Conservation (phyloP, 2,329 filamentous ascomycete species). For the Aspergillus ochraceoroseus region DNA sequence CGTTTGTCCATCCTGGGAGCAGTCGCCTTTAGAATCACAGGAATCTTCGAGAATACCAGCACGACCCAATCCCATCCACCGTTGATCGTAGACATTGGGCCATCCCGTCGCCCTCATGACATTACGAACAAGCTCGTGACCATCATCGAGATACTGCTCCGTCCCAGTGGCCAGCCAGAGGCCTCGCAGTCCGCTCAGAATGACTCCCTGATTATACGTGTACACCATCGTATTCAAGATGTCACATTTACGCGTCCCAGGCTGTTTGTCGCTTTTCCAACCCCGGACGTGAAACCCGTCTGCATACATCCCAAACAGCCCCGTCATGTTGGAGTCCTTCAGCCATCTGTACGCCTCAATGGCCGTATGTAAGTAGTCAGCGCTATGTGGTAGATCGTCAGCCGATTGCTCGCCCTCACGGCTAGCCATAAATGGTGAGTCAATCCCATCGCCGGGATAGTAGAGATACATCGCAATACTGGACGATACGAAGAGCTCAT, state of each 20-base stretch:
- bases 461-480: conserved; percentile 85
- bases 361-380: conserved; percentile 66
- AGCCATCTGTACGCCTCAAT: conserved; percentile 79
- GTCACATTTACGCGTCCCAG: conserved; percentile 70
- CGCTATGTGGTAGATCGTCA: conserved; percentile 48
- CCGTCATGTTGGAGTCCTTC: conserved; percentile 71
- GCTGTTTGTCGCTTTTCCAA: conserved; percentile 52
- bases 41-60: conserved; percentile 76
- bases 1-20: conserved; percentile 77
- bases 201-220: conserved; percentile 91
- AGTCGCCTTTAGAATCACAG: conserved; percentile 69
- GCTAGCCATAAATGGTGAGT: conserved; percentile 57
- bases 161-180: conserved; percentile 74
- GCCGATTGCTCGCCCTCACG: conserved; percentile 26
- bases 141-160: conserved; percentile 67
- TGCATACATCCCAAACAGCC: conserved; percentile 66
- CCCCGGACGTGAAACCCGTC: conserved; percentile 84
- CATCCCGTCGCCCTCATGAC: conserved; percentile 78
- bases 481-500: conserved; percentile 80
- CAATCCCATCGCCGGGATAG: conserved; percentile 74
- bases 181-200: conserved; percentile 74
- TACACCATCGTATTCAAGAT: conserved; percentile 81
- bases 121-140: conserved; percentile 67
- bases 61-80: conserved; percentile 71
- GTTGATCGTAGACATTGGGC: conserved; percentile 42